phyloP scores from a whole-genome alignment of 2,329 filamentous ascomycete genomes.

The Colletotrichum sp. region DNA sequence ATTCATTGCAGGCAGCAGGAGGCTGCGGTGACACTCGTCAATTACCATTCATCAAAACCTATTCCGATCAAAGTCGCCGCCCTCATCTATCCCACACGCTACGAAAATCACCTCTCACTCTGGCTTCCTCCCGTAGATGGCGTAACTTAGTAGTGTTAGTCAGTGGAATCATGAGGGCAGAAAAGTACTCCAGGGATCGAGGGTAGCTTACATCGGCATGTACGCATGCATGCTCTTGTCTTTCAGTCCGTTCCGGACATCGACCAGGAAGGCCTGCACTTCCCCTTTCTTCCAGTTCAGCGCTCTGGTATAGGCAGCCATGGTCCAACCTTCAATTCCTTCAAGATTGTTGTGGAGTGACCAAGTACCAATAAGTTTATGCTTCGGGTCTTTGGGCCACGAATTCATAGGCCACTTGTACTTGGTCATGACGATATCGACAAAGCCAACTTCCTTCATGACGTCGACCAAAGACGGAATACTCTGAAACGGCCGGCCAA shows the following conservation, averaged over 20 bases:
- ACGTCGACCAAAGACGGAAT: slow-evolving; percentile 35
- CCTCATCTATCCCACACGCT: background rate
- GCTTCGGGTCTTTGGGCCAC: slow-evolving; percentile 55
- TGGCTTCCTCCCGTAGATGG: background rate
- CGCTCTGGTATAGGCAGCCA: slow-evolving; percentile 36
- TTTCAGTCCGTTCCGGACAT: slow-evolving; percentile 36
- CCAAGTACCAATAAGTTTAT: slow-evolving; percentile 54
- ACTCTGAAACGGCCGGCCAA: slow-evolving; percentile 33
- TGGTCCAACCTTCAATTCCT: slow-evolving; percentile 38
- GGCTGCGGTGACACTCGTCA: background rate
- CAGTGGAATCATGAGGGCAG: no score
- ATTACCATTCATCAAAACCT: background rate
- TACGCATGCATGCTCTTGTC: slow-evolving; percentile 38
- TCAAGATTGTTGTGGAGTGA: slow-evolving; percentile 34
- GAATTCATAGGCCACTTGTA: slow-evolving; percentile 55
- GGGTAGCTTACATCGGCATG: slow-evolving; percentile 39
- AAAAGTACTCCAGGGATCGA: background rate
- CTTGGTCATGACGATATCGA: slow-evolving; percentile 51
- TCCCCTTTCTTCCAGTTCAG: slow-evolving; percentile 36
- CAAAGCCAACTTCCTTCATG: slow-evolving; percentile 57
- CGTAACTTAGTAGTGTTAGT: background rate
- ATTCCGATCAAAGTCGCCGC: background rate
- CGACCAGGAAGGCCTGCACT: slow-evolving; percentile 36
- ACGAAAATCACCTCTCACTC: background rate
- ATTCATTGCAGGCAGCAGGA: background rate